phyloP scores from a whole-genome alignment of 2,329 filamentous ascomycete species.

The Rutstroemia sp. region DNA sequence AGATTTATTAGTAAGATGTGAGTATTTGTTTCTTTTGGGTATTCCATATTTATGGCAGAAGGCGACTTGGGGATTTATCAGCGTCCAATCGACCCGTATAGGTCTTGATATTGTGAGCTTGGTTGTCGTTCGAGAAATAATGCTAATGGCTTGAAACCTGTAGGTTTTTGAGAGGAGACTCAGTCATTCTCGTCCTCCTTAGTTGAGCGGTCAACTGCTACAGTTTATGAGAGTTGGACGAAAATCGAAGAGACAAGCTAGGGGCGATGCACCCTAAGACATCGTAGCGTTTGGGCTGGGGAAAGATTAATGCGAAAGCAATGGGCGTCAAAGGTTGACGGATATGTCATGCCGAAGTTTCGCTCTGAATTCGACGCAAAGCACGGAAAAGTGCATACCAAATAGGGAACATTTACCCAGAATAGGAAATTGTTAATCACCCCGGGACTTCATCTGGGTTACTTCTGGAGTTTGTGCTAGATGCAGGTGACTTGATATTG shows the following conservation, averaged over 20 bases:
- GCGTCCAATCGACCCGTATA: too few species aligned
- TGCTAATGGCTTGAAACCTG: background rate
- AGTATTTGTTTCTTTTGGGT: constrained; percentile 30
- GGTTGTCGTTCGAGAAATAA: too few species aligned
- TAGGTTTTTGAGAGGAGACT: constrained; percentile 33
- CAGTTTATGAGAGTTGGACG: constrained; percentile 1
- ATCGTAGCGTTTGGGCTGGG: background rate
- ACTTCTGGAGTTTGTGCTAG: background rate
- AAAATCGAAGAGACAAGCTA: constrained; percentile 1
- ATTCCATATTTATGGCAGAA: background rate
- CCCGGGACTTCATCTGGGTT: background rate
- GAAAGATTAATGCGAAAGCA: constrained; percentile 7
- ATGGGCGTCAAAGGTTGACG: constrained; percentile 6
- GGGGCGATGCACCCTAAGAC: background rate
- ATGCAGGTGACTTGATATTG: constrained; percentile 5
- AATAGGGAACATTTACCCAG: background rate
- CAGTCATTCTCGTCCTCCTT: constrained; percentile 31
- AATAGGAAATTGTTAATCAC: background rate
- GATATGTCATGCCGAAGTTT: constrained; percentile 1
- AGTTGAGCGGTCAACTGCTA: constrained; percentile 22
- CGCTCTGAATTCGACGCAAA: constrained; percentile 1
- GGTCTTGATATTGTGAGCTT: too few species aligned
- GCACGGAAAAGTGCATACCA: constrained; percentile 2
- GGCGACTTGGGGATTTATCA: too few species aligned
- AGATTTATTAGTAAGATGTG: constrained; percentile 97